Evolutionary conservation across 257 asterid genomes (phyloP).

Genomic region (Coffea eugenioides): DNA sequence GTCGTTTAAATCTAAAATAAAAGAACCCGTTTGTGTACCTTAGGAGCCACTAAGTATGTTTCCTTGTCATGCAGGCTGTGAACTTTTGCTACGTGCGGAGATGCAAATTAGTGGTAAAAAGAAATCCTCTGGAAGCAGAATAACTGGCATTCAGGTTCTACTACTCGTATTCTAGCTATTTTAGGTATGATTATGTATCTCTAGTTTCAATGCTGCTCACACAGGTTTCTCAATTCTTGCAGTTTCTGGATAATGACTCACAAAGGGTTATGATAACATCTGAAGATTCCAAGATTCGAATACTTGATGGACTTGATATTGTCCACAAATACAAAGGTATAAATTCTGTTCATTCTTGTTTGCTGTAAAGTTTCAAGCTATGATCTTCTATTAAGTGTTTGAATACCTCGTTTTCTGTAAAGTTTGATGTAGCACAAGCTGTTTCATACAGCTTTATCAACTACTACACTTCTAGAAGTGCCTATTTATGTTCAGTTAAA

Average conservation of each 20-base stretch:
- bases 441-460: background rate
- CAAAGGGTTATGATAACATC: constrained; percentile 74
- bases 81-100: constrained; percentile 44
- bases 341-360: background rate
- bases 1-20: background rate
- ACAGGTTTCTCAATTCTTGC: constrained; percentile 16
- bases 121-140: constrained; percentile 58
- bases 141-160: constrained; percentile 89
- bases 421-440: too few species aligned
- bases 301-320: constrained; percentile 72
- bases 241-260: constrained; percentile 52
- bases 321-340: constrained; percentile 80
- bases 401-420: background rate
- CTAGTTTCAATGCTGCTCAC: constrained; percentile 15
- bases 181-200: background rate
- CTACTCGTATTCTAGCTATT: background rate
- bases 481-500: background rate
- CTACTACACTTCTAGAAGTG: background rate
- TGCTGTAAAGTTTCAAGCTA: background rate
- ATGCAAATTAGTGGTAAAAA: constrained; percentile 51
- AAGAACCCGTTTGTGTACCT: background rate
- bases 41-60: constrained; percentile 10
- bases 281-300: constrained; percentile 73
- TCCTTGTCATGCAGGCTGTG: constrained; percentile 34
- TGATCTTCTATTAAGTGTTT: too few species aligned